phyloP scores from a whole-genome alignment of 2,329 filamentous ascomycete genomes.

The Fusarium euwallaceae region DNA sequence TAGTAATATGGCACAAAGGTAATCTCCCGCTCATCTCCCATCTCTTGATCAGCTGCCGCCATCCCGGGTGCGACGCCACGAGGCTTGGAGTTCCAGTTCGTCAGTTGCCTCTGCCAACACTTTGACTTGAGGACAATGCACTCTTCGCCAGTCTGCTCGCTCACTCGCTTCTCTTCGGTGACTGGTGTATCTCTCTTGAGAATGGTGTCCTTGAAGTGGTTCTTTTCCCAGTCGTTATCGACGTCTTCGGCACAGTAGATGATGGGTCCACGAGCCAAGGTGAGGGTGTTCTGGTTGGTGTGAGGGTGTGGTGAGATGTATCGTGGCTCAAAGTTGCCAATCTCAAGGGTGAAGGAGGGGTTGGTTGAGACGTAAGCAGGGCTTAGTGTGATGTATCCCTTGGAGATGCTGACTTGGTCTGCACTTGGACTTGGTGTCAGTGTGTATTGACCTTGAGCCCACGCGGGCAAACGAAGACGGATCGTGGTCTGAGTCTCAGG shows the following conservation, averaged over 20 bases:
- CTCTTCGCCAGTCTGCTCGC: slow-evolving; percentile 16
- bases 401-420: slow-evolving; percentile 43
- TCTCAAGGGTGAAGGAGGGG: slow-evolving; percentile 51
- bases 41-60: not conserved
- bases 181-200: not conserved
- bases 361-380: slow-evolving; percentile 56
- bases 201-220: slow-evolving; percentile 32
- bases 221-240: slow-evolving; percentile 26
- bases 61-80: not conserved
- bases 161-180: not conserved
- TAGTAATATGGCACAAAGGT: slow-evolving; percentile 27
- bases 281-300: slow-evolving; percentile 66
- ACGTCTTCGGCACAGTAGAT: slow-evolving; percentile 72
- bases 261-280: slow-evolving; percentile 68
- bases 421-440: slow-evolving; percentile 52
- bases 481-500: slow-evolving; percentile 52
- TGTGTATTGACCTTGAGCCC: slow-evolving; percentile 55
- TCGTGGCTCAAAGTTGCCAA: slow-evolving; percentile 61
- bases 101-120: slow-evolving; percentile 11
- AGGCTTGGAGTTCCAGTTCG: not conserved
- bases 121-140: slow-evolving; percentile 22
- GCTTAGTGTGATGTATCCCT: slow-evolving; percentile 64
- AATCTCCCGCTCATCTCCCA: not conserved
- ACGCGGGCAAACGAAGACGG: slow-evolving; percentile 66
- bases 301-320: slow-evolving; percentile 67